Evolutionary conservation across 2,329 filamentous ascomycete species (phyloP), one percentile per base, ranked within the genome.

Genomic region (Colletotrichum noveboracense): DNA sequence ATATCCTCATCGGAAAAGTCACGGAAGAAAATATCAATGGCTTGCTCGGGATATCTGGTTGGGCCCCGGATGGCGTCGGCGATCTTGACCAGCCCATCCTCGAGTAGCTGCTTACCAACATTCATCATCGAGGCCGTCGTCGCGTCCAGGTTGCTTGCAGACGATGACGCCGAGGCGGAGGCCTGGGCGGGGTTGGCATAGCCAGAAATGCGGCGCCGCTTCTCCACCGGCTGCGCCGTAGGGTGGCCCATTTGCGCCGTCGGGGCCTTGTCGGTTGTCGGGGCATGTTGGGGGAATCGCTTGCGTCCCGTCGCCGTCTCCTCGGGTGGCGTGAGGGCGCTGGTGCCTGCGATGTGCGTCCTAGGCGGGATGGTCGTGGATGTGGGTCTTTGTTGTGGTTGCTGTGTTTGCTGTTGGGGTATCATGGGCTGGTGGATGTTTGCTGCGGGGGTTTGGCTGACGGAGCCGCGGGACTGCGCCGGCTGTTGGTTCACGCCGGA

Each of bases 1-100:
- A 89, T 84, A 74, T 92, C 89, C 78, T 92, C 90, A 64, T 88
- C 86, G 16, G 86, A 83, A 79, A 92, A 92, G 75, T 92, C 90
- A 36, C 86, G 85, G 81, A 92, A 92, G 79, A 92, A 89, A 7
- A 91, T 86, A 71, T 92, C 90, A 68, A 92, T 85, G 0, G 90
- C 90, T 80, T 89, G 88, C 80, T 92, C 90, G 7, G 89, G 86
- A 90, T 90, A 92, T 48, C 83, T 86, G 80, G n/a, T 79, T 79
- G 21, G 83, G 9, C 83, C 79, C 43, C 82, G 83, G 24, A 88
- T 81, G 3, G 85, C 85, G 30, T 89, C 88, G 7, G 86, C 83
- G 26, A 80, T 77, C 66, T 75, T 77, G n/a, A 81, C 62, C 13
- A 86, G 78, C 32, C 81, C 79, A 43, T 86, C 86, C 52, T 88